Evolutionary conservation across 2,329 filamentous ascomycete species (phyloP), one percentile per base, ranked within the genome.

Genomic region (Kalmusia sp.): DNA sequence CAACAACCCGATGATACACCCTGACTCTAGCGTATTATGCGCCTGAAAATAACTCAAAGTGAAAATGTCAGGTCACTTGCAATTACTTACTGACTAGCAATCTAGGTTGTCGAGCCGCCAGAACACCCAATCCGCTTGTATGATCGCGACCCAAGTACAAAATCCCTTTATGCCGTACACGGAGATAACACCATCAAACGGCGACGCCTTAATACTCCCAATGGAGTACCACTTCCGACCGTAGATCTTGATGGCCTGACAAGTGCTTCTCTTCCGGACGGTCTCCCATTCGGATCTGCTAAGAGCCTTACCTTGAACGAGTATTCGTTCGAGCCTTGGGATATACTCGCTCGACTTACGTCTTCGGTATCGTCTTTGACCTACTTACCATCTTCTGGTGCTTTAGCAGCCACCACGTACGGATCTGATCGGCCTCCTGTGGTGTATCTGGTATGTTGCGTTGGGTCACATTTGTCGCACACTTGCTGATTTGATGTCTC

Each of bases 361-460:
- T 73, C 69, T 1, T 53, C 59, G 2, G 57, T 73, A 28, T 74
- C 72, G 0, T 73, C 70, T 1, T 30, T 72, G 1, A 60, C 57
- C 31, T 68, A 70, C 27, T 49, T 71, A 11, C 67, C 67, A 3
- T 48, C 53, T 2, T 68, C 69, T 1, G 61, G 69, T 2, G 65
- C 66, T 0, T 50, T 75, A 5, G 67, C 67, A 11, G 59, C 61
- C 3, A 74, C 72, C 2, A 68, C 67, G 2, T 55, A 58, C 11
- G 72, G 72, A 19, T 63, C 62, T 1, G 64, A 69, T 38, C 48
- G 67, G 2, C 57, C 67, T 1, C 69, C 72, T 3, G 37, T 38
- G 9, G 48, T 55, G 7, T 44, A 51, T 30, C 19, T 55, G 17
- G 48, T 41, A 28, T 34, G 38, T 50, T 17, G n/a, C 4, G 4